These are phyloP conservation scores for Acacia melanoxylon DNA, from an alignment of 306 rosid species.

Conservation along the genomic window DNA sequence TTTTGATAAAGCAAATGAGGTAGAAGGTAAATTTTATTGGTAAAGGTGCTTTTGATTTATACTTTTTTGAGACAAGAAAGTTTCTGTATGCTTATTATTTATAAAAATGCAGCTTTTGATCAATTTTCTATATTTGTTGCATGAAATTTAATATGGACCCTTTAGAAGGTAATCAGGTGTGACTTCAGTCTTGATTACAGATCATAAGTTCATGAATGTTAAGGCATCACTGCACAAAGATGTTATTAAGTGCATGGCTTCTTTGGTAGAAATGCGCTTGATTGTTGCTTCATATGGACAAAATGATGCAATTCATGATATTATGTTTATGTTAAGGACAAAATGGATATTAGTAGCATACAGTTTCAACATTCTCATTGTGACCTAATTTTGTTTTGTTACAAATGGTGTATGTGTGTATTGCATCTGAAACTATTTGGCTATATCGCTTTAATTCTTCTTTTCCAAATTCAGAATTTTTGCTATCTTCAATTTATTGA, in stretches of 20 bases:
- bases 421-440: background rate
- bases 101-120: background rate
- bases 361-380: background rate
- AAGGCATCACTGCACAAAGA: background rate
- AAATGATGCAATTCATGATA: constrained; percentile 6
- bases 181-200: background rate
- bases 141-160: too few relatives aligned
- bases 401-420: background rate
- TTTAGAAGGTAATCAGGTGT: background rate
- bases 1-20: constrained; percentile 89
- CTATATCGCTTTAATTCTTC: background rate
- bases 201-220: background rate
- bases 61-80: background rate
- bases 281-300: constrained; percentile 7
- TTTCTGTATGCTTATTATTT: background rate
- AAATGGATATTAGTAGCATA: background rate
- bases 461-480: background rate
- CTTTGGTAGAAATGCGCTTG: background rate
- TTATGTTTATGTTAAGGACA: background rate
- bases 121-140: too few relatives aligned
- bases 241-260: background rate
- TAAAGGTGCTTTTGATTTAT: constrained; percentile 7
- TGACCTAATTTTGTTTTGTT: background rate
- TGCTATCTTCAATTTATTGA: background rate
- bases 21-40: constrained; percentile 50